phyloP scores from a whole-genome alignment of 495 filamentous ascomycete genomes.

The Podospora fimiseda region DNA sequence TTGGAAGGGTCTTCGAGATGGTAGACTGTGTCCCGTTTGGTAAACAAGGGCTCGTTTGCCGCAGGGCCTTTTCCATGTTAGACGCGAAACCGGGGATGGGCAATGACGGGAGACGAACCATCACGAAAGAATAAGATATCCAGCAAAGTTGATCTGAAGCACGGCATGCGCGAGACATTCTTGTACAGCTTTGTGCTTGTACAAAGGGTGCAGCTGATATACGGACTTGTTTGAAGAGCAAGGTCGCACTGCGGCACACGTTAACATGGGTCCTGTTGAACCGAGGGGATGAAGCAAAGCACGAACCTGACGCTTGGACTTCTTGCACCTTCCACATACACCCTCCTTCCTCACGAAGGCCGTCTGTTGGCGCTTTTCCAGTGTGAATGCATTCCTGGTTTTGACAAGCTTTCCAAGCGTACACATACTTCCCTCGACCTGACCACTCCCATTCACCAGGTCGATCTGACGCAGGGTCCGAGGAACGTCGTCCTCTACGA shows the following conservation, averaged over 20 bases:
- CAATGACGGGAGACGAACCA: too few relatives aligned
- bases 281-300: background rate
- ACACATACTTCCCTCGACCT: constrained; percentile 16
- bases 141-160: constrained; percentile 19
- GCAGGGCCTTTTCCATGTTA: constrained; percentile 29
- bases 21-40: constrained; percentile 5
- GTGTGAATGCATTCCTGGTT: constrained; percentile 8
- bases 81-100: too few relatives aligned
- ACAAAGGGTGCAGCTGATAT: constrained; percentile 20
- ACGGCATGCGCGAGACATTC: constrained; percentile 16
- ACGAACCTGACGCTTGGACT: constrained; percentile 22
- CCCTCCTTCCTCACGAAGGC: constrained; percentile 20
- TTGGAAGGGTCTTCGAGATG: constrained; percentile 19
- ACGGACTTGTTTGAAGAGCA: constrained; percentile 10
- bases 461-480: constrained; percentile 12
- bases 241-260: constrained; percentile 21
- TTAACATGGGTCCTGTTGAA: background rate
- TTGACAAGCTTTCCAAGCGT: constrained; percentile 16
- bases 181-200: constrained; percentile 17
- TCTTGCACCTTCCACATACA: constrained; percentile 22
- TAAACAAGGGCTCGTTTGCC: constrained; percentile 25
- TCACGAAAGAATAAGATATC: constrained; percentile 25
- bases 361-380: constrained; percentile 19
- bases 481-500: background rate
- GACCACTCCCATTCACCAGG: constrained; percentile 7